Base-by-base conservation (phyloP, 1,284 basidiomycete species). In the Xerocomus nothofagi region DNA sequence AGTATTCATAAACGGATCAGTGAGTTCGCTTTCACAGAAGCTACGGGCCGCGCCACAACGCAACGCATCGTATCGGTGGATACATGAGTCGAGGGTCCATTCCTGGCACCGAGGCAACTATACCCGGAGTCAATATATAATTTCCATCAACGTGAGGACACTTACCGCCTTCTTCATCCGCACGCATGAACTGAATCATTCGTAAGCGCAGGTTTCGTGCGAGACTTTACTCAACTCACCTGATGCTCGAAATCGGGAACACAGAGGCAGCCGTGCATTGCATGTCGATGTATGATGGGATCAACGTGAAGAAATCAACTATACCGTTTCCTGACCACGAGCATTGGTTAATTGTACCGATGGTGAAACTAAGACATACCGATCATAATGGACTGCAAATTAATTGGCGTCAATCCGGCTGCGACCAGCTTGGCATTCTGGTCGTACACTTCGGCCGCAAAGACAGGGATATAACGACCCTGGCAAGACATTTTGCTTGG, bases 401-500 rank as follows among this genome's bases (percentile, higher is more conserved):
- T 93, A 59, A 95, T 80, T 0, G 88, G 85, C 6, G 80, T 78
- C 57, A 84, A 65, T 2, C 85, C 87, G 0, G 74, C 77, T n/a
- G 78, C 71, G 11, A 76, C 66, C 12, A 88, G 72, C 24, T 67
- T 63, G 6, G 76, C 70, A 64, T 95, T 94, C 55, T 89, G 84
- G 67, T 94, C 91, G 38, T 86, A 83, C 0, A 95, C 80, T 15
- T 82, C 81, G 2, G 87, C 74, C 0, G 91, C 93, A 56, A 91
- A 94, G 6, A 92, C 72, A 0, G 92, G 93, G 8, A 94, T 75
- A 67, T 92, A 93, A 20, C 90, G 82, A 4, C 92, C 91, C 82
- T 87, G 51, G 14, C 5, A 44, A 23, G 26, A 37, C 9, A 17
- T 11, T 26, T 47, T 18, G 15, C 12, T 42, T 6, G 3, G 14